Base-by-base conservation (phyloP, 345 rosid genomes). In the Durio zibethinus region DNA sequence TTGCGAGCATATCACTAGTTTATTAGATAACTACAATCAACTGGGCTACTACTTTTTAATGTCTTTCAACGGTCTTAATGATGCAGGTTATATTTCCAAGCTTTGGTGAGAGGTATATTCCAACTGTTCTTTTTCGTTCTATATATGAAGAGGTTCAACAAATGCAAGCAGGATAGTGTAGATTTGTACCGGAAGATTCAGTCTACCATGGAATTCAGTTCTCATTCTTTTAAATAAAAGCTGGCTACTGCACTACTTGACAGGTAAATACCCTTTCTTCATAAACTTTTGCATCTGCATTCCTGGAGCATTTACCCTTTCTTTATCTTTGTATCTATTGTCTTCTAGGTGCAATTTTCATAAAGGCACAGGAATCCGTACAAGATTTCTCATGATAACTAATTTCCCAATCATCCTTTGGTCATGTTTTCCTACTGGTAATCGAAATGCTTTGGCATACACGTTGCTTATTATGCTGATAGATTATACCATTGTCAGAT, bases 31-130 rank as follows among this genome's bases (percentile, higher is more conserved):
- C 52, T 67, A 12, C 33, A 67, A 42, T 21, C 43, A 76, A 60
- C 53, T 11, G 25, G 20, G 27, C 4, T 35, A 21, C 21, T 40
- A 12, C 21, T 31, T 23, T 77, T 62, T 84, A 43, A 80, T 71
- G 14, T 12, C 53, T 64, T 72, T 27, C 69, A 33, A 73, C 53
- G 53, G 77, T 8, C 5, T 75, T 42, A 36, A n/a, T 40, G 7
- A 33, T 69, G 31, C 31, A 93, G 92, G 98, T 91, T 77, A 82
- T 93, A 83, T 94, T 94, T 85, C 97, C 97, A 25, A 92, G 98
- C 88, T 89, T 90, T 81, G 97, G 97, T 0, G 97, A 94, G 84
- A 86, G 97, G 76, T 91, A 94, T 67, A 90, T 94, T 20, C 79
- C 91, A 15, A 90, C 94, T 0, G 88, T 82, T 82, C 90, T 94